phyloP scores from a whole-genome alignment of 2,329 filamentous ascomycete genomes.

The Lasiodiplodia hormozganensis region DNA sequence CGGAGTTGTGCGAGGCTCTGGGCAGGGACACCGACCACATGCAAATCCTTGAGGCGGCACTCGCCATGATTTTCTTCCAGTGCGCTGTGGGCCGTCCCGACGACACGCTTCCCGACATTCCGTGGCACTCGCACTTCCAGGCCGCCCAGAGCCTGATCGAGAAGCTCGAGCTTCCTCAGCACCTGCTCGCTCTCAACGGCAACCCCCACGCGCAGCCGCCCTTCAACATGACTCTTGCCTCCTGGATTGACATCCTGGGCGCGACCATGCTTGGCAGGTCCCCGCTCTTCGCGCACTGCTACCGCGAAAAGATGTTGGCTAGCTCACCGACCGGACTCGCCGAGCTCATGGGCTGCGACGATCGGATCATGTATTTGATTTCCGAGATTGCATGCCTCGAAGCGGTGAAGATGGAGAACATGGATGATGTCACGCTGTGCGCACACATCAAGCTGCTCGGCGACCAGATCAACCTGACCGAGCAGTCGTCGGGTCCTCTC shows the following conservation, averaged over 20 bases:
- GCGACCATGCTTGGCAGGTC: constrained; percentile 88
- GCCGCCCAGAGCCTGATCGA: constrained; percentile 84
- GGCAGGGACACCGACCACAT: constrained; percentile 81
- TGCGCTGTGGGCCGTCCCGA: constrained; percentile 87
- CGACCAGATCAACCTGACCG: constrained; percentile 82
- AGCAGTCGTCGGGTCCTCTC: constrained; percentile 57
- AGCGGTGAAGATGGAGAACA: constrained; percentile 77
- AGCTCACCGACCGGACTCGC: constrained; percentile 74
- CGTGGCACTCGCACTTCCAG: constrained; percentile 97
- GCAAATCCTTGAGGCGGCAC: constrained; percentile 87
- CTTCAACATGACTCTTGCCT: constrained; percentile 93
- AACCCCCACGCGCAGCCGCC: constrained; percentile 71
- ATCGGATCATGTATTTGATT: constrained; percentile 96
- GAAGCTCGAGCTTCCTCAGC: constrained; percentile 78
- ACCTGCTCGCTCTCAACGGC: constrained; percentile 65
- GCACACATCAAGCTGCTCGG: constrained; percentile 88
- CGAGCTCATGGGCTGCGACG: constrained; percentile 97
- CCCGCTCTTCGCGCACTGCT: constrained; percentile 91
- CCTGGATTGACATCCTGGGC: constrained; percentile 97
- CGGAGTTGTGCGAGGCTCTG: constrained; percentile 82
- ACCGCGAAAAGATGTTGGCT: constrained; percentile 86
- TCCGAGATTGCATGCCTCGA: constrained; percentile 97
- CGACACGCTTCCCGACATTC: constrained; percentile 86
- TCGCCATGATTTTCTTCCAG: constrained; percentile 97
- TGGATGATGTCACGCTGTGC: constrained; percentile 86